phyloP scores from a whole-genome alignment of 2,329 filamentous ascomycete species.

The Zopfia rhizophila region DNA sequence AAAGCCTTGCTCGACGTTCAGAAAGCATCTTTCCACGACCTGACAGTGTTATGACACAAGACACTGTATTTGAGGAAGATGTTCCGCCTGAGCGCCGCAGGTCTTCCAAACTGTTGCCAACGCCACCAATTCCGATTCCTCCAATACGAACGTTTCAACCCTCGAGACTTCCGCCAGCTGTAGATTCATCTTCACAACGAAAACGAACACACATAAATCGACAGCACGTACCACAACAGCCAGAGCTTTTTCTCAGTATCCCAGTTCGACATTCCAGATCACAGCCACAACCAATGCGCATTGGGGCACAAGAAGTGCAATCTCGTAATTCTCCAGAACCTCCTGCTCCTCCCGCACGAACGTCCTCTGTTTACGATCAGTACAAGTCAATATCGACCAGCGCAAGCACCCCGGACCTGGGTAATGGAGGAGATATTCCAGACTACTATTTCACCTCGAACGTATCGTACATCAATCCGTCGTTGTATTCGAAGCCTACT shows the following conservation, averaged over 20 bases:
- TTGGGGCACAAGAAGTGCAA: conserved; percentile 8
- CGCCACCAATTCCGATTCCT: conserved; percentile 43
- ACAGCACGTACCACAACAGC: conserved; percentile 23
- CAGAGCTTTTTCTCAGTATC: conserved; percentile 45
- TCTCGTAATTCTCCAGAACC: conserved; percentile 13
- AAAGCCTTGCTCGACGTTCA: conserved; percentile 16
- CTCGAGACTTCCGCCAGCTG: conserved; percentile 32
- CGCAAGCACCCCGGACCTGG: conserved; percentile 33
- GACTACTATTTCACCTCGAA: conserved; percentile 49
- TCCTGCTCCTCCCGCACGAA: conserved; percentile 27
- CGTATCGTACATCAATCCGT: conserved; percentile 11
- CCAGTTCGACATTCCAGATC: conserved; percentile 42
- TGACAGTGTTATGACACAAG: conserved; percentile 44
- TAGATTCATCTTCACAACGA: conserved; percentile 11
- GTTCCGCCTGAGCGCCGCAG: conserved; percentile 32
- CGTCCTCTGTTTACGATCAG: conserved; percentile 25
- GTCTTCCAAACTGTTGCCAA: conserved; percentile 42
- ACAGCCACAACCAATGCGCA: conserved; percentile 24
- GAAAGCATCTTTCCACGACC: conserved; percentile 29
- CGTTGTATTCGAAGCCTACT: conserved; percentile 12
- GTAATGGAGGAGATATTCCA: conserved; percentile 44
- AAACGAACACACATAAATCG: conserved; percentile 4
- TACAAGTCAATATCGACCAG: conserved; percentile 28
- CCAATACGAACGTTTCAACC: conserved; percentile 48
- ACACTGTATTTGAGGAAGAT: conserved; percentile 53